Evolutionary conservation across 2,329 filamentous ascomycete species (phyloP).

Genomic region (Claviceps cyperi): DNA sequence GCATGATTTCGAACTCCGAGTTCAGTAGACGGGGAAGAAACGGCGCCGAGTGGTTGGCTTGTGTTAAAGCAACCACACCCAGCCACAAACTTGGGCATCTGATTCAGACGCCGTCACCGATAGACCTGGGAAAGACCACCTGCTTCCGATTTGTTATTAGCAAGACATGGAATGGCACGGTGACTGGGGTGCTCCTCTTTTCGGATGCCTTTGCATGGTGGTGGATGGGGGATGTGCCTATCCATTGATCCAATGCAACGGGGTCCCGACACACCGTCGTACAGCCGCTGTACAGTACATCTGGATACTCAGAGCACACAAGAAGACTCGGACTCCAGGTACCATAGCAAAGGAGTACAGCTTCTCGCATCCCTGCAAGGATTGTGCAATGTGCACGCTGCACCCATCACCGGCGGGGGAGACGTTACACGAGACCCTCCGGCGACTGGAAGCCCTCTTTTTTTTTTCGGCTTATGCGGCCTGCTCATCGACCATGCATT

Average conservation of each 20-base stretch:
- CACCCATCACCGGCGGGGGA: constrained; percentile 8
- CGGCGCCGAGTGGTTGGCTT: constrained; percentile 3
- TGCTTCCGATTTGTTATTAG: constrained; percentile 7
- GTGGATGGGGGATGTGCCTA: constrained; percentile 8
- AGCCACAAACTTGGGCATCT: constrained; percentile 2
- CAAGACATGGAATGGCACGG: constrained; percentile 9
- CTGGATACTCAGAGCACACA: constrained; percentile 9
- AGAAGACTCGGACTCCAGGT: constrained; percentile 6
- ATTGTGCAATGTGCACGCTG: constrained; percentile 8
- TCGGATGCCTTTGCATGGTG: constrained; percentile 9
- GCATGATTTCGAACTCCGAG: constrained; percentile 3
- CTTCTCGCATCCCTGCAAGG: constrained; percentile 9
- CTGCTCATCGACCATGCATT: not conserved
- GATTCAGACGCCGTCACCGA: constrained; percentile 6
- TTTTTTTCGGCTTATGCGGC: not conserved
- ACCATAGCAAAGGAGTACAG: constrained; percentile 8
- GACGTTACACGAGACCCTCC: constrained; percentile 9
- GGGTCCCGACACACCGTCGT: constrained; percentile 8
- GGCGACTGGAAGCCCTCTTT: constrained; percentile 1
- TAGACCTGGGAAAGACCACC: constrained; percentile 2
- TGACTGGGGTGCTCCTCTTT: constrained; percentile 7
- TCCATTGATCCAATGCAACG: constrained; percentile 7
- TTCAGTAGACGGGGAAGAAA: constrained; percentile 1
- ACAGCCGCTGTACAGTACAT: constrained; percentile 12
- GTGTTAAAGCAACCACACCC: constrained; percentile 3